Conservation (phyloP, 1,284 basidiomycete species). For the Moesziomyces sp. region DNA sequence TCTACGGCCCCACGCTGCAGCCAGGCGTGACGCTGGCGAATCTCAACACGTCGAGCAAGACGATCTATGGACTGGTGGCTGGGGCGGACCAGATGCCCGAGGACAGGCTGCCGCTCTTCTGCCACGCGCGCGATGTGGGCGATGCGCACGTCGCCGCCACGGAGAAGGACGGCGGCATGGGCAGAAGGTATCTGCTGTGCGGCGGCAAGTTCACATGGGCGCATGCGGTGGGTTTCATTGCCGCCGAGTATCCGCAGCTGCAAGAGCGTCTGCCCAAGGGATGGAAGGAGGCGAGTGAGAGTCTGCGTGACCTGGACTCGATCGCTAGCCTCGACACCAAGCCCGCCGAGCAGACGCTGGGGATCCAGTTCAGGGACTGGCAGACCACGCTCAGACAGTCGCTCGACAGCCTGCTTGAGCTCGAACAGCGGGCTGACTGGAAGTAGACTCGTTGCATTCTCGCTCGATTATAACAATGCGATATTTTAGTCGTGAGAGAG, state of each 20-base stretch:
- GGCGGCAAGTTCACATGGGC: constrained; percentile 59
- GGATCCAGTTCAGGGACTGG: constrained; percentile 53
- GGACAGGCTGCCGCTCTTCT: constrained; percentile 67
- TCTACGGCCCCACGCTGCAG: constrained; percentile 57
- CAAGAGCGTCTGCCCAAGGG: constrained; percentile 54
- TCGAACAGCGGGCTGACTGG: constrained; percentile 51
- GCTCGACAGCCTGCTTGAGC: constrained; percentile 48
- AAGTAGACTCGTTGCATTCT: constrained; percentile 2
- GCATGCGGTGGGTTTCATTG: constrained; percentile 50
- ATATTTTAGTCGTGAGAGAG: background rate
- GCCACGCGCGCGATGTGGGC: constrained; percentile 57
- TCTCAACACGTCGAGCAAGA: constrained; percentile 59
- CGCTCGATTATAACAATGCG: too few species aligned
- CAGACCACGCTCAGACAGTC: constrained; percentile 55
- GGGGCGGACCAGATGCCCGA: constrained; percentile 51
- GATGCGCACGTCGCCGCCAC: constrained; percentile 62
- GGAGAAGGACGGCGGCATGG: constrained; percentile 44
- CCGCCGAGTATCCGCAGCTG: constrained; percentile 45
- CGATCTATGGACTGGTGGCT: constrained; percentile 60
- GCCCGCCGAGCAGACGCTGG: constrained; percentile 40
- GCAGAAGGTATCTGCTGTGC: constrained; percentile 51
- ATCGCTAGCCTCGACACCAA: constrained; percentile 50
- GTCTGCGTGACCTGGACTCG: constrained; percentile 18
- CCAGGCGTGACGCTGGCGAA: constrained; percentile 45
- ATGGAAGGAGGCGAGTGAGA: constrained; percentile 42